Percentiles rank a stretch among this genome's conserved stretches.
Evolutionary conservation across 2,329 filamentous ascomycete species (phyloP).

Genomic region (Alternaria triticina): DNA sequence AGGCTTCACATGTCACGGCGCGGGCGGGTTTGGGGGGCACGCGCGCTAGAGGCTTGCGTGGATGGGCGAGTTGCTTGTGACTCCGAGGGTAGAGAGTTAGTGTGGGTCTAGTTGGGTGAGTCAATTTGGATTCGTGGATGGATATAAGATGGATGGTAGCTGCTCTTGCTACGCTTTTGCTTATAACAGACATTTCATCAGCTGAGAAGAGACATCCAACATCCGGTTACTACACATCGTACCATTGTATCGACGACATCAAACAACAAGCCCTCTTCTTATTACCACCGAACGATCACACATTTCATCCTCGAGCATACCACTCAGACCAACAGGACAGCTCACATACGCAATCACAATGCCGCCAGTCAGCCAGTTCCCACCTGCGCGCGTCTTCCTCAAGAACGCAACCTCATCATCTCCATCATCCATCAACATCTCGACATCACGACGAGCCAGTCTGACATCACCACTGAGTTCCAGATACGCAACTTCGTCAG

Average conservation of each 20-base stretch:
- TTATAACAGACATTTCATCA: neutral
- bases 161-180: neutral
- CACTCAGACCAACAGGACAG: neutral
- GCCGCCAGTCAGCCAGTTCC: slow-evolving; percentile 44
- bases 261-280: neutral
- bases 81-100: slow-evolving; percentile 13
- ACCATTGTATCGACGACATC: neutral
- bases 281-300: neutral
- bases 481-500: slow-evolving; percentile 24
- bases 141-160: slow-evolving; percentile 6
- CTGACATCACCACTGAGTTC: slow-evolving; percentile 18
- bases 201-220: neutral
- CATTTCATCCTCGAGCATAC: neutral
- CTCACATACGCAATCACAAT: slow-evolving; percentile 14
- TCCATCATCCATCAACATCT: slow-evolving; percentile 8
- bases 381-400: slow-evolving; percentile 40
- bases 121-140: neutral
- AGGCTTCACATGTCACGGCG: slow-evolving; percentile 1
- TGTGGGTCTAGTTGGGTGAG: slow-evolving; percentile 2
- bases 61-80: slow-evolving; percentile 8
- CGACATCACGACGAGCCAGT: slow-evolving; percentile 8
- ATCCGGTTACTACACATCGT: neutral
- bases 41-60: neutral
- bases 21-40: neutral
- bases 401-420: slow-evolving; percentile 19